Evolutionary conservation across 2,329 filamentous ascomycete species (phyloP).

Genomic region (Fusarium mexicanum): DNA sequence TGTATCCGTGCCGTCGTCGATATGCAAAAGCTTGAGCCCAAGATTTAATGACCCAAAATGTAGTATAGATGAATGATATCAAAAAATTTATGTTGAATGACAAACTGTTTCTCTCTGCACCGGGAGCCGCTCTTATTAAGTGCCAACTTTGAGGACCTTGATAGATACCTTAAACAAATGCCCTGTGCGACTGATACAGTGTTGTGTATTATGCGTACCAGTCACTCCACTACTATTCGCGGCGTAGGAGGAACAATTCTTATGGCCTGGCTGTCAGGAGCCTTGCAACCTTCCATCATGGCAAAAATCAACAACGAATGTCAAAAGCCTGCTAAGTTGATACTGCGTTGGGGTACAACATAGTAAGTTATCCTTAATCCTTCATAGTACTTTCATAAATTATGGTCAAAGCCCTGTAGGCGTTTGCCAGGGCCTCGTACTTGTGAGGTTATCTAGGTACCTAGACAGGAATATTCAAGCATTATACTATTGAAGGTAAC

Average conservation of each 20-base stretch:
- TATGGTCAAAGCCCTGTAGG: background rate
- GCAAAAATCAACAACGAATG: background rate
- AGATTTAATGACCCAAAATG: constrained; percentile 41
- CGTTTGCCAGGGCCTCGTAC: background rate
- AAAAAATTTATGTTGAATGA: constrained; percentile 30
- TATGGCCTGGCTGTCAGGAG: background rate
- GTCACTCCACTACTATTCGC: constrained; percentile 1
- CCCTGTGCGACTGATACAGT: constrained; percentile 19
- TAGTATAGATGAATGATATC: constrained; percentile 39
- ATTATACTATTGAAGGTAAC: background rate
- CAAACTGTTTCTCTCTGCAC: background rate
- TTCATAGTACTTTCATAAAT: background rate
- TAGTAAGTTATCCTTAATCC: background rate
- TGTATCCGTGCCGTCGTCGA: constrained; percentile 95
- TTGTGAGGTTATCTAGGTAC: background rate
- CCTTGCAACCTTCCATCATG: background rate
- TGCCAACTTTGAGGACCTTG: constrained; percentile 23
- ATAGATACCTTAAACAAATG: constrained; percentile 10
- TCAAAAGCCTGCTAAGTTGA: background rate
- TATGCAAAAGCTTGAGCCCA: constrained; percentile 55
- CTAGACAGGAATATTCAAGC: background rate
- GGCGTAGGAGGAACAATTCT: background rate
- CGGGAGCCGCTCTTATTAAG: constrained; percentile 13
- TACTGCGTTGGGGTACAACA: background rate
- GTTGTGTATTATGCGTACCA: background rate